Base-by-base conservation (phyloP, 441 rosid species). In the Erysimum cheiri region DNA sequence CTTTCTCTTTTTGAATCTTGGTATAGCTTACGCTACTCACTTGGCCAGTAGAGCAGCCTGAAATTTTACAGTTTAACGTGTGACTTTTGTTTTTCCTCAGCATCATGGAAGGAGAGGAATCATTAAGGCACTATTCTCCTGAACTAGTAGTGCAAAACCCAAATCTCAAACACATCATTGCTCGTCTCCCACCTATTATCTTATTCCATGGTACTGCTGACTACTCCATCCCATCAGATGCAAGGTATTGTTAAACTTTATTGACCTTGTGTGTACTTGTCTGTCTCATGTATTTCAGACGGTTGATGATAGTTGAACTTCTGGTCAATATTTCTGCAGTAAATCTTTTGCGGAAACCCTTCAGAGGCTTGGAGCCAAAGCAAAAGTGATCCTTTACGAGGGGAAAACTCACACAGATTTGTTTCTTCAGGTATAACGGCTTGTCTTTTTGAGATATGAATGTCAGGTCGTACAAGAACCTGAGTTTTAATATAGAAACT, bases 51-150 rank as follows among this genome's bases (percentile, higher is more conserved):
- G 48, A 32, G 54, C 19, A 67, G 24, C 39, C 44, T 29, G 6
- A 44, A 15, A 49, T 33, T 14, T 41, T 17, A 29, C 37, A 9
- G 37, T n/a, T 62, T 39, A 13, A 17, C 15, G 8, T 32, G 46
- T 43, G 60, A 54, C 26, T 68, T 13, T 73, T 50, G 60, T 70
- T 64, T 73, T 72, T 49, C 26, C 58, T 32, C 85, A 92, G 97
- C 79, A 92, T 94, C 71, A 94, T 94, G 99, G 98, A 90, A 79
- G 98, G 98, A 68, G 97, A 94, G 70, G 81, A 87, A 72, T 90
- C 96, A 52, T 77, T 94, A 74, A 72, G 35, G 54, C 85, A 80
- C 69, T 94, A 70, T 81, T 94, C 99, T 71, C 97, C 99, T 8
- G 99, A 92, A 77, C 78, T 92, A 14, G 71, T 90, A 35, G 89